Evolutionary conservation across 495 filamentous ascomycete genomes (phyloP).

Genomic region (Annulohypoxylon bovei): DNA sequence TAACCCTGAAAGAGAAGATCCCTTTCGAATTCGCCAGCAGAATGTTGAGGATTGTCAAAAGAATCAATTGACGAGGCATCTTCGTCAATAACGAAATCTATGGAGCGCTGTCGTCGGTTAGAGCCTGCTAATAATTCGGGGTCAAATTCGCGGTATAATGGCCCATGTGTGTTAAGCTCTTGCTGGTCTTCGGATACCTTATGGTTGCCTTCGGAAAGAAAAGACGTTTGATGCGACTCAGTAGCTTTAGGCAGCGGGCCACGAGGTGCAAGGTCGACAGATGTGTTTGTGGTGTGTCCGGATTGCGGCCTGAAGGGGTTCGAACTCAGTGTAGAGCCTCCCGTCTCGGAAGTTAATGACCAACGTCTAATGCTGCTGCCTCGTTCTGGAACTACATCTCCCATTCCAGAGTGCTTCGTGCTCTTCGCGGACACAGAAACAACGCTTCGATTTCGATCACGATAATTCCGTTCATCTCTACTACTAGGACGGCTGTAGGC

Average conservation of each 20-base stretch:
- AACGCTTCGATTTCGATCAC: constrained; percentile 35
- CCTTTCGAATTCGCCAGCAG: constrained; percentile 52
- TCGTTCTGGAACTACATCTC: constrained; percentile 39
- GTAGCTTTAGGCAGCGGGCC: constrained; percentile 1
- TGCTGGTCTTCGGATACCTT: background rate
- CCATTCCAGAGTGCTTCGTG: constrained; percentile 31
- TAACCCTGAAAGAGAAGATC: constrained; percentile 57
- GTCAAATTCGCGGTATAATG: constrained; percentile 7
- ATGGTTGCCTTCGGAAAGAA: background rate
- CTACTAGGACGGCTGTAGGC: constrained; percentile 11
- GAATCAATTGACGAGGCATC: constrained; percentile 47
- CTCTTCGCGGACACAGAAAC: constrained; percentile 32
- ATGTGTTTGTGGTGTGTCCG: constrained; percentile 55
- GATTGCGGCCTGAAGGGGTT: constrained; percentile 53
- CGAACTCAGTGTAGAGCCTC: constrained; percentile 50
- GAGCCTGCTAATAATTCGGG: constrained; percentile 22
- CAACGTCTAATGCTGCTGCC: constrained; percentile 51
- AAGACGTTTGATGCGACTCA: background rate
- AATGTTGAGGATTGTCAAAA: constrained; percentile 40
- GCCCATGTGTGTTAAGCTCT: background rate
- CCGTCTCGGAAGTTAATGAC: constrained; percentile 56
- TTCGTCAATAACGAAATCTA: constrained; percentile 52
- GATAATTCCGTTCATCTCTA: constrained; percentile 29
- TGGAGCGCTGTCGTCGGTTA: constrained; percentile 3
- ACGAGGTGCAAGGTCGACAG: constrained; percentile 49